Evolutionary conservation across 2,329 filamentous ascomycete species (phyloP).

Genomic region (Pseudomassariella vexata): DNA sequence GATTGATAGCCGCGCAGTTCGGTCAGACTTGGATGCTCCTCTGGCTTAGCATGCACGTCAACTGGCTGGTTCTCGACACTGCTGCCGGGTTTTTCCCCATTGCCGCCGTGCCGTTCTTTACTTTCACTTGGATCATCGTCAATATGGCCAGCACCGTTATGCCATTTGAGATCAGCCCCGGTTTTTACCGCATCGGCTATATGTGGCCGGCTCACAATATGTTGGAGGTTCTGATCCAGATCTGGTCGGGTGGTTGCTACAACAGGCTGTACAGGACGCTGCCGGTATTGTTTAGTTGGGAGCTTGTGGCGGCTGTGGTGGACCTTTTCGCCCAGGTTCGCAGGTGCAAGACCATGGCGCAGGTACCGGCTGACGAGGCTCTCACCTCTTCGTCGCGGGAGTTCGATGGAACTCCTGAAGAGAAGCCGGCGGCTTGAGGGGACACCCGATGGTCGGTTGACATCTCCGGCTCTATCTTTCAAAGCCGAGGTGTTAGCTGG

Average conservation of each 20-base stretch:
- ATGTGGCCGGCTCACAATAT: slow-evolving; percentile 32
- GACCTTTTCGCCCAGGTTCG: too few relatives aligned
- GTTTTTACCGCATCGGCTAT: slow-evolving; percentile 33
- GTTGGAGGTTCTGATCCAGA: slow-evolving; percentile 33
- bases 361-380: too few relatives aligned
- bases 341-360: too few relatives aligned
- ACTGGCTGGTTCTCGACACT: slow-evolving; percentile 38
- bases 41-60: slow-evolving; percentile 37
- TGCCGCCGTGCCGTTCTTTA: slow-evolving; percentile 34
- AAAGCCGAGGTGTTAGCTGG: too few relatives aligned
- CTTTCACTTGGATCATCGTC: slow-evolving; percentile 36
- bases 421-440: too few relatives aligned
- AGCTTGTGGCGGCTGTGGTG: too few relatives aligned
- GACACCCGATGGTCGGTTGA: too few relatives aligned
- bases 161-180: slow-evolving; percentile 34
- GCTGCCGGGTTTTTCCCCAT: slow-evolving; percentile 33
- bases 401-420: too few relatives aligned
- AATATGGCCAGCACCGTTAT: slow-evolving; percentile 36
- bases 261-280: too few relatives aligned
- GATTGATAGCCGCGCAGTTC: slow-evolving; percentile 32
- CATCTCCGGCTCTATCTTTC: too few relatives aligned
- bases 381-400: too few relatives aligned
- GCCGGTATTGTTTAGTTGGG: too few relatives aligned
- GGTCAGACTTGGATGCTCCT: slow-evolving; percentile 34
- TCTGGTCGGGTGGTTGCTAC: slow-evolving; percentile 31